Evolutionary conservation across 2,329 filamentous ascomycete genomes (phyloP).

Genomic region (Aspergillus sp.): DNA sequence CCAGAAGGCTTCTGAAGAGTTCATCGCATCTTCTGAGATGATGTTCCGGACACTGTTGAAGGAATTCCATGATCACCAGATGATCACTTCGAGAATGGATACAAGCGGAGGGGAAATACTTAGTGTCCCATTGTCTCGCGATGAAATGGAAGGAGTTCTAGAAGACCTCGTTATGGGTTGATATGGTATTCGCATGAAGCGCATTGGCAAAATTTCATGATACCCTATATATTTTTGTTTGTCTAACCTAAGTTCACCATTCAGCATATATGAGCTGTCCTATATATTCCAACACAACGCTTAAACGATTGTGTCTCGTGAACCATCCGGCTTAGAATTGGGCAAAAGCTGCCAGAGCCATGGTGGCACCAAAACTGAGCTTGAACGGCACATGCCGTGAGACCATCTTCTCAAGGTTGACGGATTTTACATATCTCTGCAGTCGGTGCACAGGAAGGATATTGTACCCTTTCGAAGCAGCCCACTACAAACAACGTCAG

Average conservation of each 20-base stretch:
- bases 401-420: slow-evolving; percentile 39
- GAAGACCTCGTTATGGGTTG: slow-evolving; percentile 64
- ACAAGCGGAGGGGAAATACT: slow-evolving; percentile 80
- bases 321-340: slow-evolving; percentile 30
- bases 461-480: slow-evolving; percentile 48
- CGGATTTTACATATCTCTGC: slow-evolving; percentile 42
- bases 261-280: background rate
- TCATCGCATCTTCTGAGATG: slow-evolving; percentile 95
- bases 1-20: slow-evolving; percentile 93
- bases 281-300: background rate
- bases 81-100: slow-evolving; percentile 88
- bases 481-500: slow-evolving; percentile 33
- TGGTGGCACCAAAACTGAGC: slow-evolving; percentile 46
- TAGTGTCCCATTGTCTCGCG: slow-evolving; percentile 78
- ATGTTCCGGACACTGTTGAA: slow-evolving; percentile 91
- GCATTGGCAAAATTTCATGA: slow-evolving; percentile 28
- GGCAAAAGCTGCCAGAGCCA: slow-evolving; percentile 48
- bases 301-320: background rate
- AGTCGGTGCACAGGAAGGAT: slow-evolving; percentile 42
- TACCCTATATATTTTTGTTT: slow-evolving; percentile 29
- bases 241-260: background rate
- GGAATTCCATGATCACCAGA: slow-evolving; percentile 98
- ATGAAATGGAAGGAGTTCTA: slow-evolving; percentile 84
- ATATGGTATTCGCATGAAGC: slow-evolving; percentile 9
- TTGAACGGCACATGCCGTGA: slow-evolving; percentile 46